Base-by-base conservation (phyloP, 2,329 filamentous ascomycete genomes). In the Huntiella bhutanensis region DNA sequence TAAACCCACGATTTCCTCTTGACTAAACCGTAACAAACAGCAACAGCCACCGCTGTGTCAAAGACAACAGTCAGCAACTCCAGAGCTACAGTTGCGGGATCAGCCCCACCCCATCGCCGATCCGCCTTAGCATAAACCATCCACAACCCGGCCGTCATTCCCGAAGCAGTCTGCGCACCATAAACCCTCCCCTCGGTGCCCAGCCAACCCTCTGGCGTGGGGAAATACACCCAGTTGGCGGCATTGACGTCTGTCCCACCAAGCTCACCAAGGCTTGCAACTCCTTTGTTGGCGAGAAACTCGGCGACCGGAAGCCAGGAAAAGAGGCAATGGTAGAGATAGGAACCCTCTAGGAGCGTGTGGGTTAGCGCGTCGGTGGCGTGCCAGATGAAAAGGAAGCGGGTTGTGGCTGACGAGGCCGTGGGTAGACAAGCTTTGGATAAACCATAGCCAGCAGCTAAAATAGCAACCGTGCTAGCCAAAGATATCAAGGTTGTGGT, bases 261-360 rank as follows among this genome's bases (percentile, higher is more conserved):
- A 16, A 50, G 41, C 19, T 47, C 36, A 10, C 35, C 41, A 11
- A 50, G 35, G 7, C 19, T 32, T 10, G n/a, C 11, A 12, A 44
- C 45, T n/a, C 41, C 45, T n/a, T 44, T 34, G 19, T 28, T 32
- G 32, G 46, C 49, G 22, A 51, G 48, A 22, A 50, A 50, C 35
- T 50, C 45, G 8, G 41, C 45, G 15, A 45, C 46, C 4, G 63
- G 59, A 5, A 67, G 55, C 58, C 62, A 68, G 7, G 64, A 67
- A 70, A 86, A 88, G 71, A 96, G 92, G 67, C 84, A 93, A 64
- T 93, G 84, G 69, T 86, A 95, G 17, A 95, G 75, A 62, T 85
- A 96, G 56, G 77, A 80, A 46, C 85, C 87, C 65, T 96, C 88
- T 59, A 96, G 81, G 59, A 85, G 68, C 62, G 92, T 76, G 66